Base-by-base conservation (phyloP, 176 grass and related monocot genomes). In the Melocanna baccifera region DNA sequence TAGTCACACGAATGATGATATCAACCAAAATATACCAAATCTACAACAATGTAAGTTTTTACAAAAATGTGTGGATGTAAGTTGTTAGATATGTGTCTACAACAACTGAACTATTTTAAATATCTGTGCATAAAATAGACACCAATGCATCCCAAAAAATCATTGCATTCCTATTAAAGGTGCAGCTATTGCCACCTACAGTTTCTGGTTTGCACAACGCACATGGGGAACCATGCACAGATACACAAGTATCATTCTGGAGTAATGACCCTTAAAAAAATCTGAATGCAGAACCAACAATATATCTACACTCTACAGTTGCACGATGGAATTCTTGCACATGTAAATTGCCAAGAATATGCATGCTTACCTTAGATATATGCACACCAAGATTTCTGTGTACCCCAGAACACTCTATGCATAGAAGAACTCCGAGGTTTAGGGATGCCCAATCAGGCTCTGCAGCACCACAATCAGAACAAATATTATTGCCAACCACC, bases 371-470 rank as follows among this genome's bases (percentile, higher is more conserved):
- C 97, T 99, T 99, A 47, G 97, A 99, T 87, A 99, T 96, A 84
- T 99, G 97, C 75, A 99, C 97, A 55, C 97, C 97, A 79, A 99
- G 94, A 88, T 99, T 99, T n/a, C 97, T 87, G 52, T 96, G 97
- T 36, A 99, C 97, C 40, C 93, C 93, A 84, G 97, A 99, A 85
- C 97, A 99, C 76, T 96, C 97, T 34, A 99, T 99, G 83, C 97
- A 96, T 61, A 99, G 64, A 88, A 99, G 94, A 57, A 99, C 22
- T 48, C 97, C 97, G 7, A 99, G 93, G 80, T 99, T 99, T 32
- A 99, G 73, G 40, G 97, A 99, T 69, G 97, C 93, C 97, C 97
- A 96, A 71, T 99, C 97, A 87, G 93, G 93, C 77, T 96, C 97
- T 63, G 84, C 32, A 56, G 93, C 88, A 73, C 91, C 88, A 86